Base-by-base conservation (phyloP, 2,329 filamentous ascomycete genomes). In the Colletotrichum theobromicola region DNA sequence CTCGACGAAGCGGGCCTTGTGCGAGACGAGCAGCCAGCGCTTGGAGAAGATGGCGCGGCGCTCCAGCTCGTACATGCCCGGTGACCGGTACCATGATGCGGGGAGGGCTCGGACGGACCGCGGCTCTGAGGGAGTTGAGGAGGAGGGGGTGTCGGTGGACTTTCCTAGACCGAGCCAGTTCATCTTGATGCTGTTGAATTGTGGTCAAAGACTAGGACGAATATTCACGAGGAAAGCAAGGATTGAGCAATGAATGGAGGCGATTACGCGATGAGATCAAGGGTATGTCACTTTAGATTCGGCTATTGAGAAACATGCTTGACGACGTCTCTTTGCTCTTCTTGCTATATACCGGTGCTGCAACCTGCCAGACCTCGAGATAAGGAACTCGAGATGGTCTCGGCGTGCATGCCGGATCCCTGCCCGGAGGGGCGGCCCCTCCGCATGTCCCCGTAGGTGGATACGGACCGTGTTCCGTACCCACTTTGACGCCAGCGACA, bases 61-160 rank as follows among this genome's bases (percentile, higher is more conserved):
- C 72, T 85, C 84, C 6, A 86, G 79, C 74, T 84, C 80, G 75
- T 85, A 86, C 80, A 86, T 83, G 53, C 81, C 82, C 13, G 77
- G 76, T 1, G 72, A 75, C 15, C 57, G 63, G 32, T 80, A 80
- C 77, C 77, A 80, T 12, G 76, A 55, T 1, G 78, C 76, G 7
- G 79, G 79, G 32, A 80, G 72, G 18, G 79, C 79, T 15, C 70
- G 71, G 13, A 69, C 70, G 8, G 77, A 55, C n/a, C 70, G 73
- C 24, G 55, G 55, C 1, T 30, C 55, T 32, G 26, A 21, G 1
- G 18, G 16, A 13, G 16, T 60, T 21, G n/a, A 50, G 10, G 42
- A 50, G 42, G 42, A n/a, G n/a, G 10, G n/a, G n/a, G n/a, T 30
- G 9, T 60, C 55, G 18, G 55, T 60, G 26, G 28, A 30, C 26